Evolutionary conservation across 768 basidiomycete species (phyloP).

Genomic region (Neoboletus brunneissimus): DNA sequence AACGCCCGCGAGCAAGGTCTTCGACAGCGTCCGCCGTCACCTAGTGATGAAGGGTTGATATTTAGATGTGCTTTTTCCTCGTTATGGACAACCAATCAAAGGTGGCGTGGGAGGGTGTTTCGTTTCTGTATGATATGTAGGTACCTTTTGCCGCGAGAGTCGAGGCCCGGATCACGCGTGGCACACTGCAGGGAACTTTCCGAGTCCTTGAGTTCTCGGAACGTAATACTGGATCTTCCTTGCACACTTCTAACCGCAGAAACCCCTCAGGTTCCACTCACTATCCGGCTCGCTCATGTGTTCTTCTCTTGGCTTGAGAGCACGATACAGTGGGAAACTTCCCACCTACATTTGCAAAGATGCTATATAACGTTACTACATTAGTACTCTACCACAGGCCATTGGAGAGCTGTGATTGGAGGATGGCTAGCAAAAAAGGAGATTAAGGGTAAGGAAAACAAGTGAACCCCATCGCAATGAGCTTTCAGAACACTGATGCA

Average conservation of each 20-base stretch:
- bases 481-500: neutral
- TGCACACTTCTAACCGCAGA: neutral
- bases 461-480: neutral
- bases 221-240: neutral
- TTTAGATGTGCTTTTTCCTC: too few relatives aligned
- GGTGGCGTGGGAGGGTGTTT: neutral
- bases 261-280: neutral
- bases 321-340: neutral
- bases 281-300: too few relatives aligned
- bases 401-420: neutral
- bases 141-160: too few relatives aligned
- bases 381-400: neutral
- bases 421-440: neutral
- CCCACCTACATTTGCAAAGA: neutral
- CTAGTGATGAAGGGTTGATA: too few relatives aligned
- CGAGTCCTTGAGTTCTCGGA: neutral
- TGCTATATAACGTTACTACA: neutral
- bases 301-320: neutral
- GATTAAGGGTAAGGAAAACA: neutral
- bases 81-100: neutral
- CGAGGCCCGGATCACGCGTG: too few relatives aligned
- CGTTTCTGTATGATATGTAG: too few relatives aligned
- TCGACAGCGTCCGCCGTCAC: too few relatives aligned
- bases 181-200: neutral
- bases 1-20: too few relatives aligned